Conservation (phyloP, 2,329 filamentous ascomycete genomes). For the Colletotrichum gigasporum region DNA sequence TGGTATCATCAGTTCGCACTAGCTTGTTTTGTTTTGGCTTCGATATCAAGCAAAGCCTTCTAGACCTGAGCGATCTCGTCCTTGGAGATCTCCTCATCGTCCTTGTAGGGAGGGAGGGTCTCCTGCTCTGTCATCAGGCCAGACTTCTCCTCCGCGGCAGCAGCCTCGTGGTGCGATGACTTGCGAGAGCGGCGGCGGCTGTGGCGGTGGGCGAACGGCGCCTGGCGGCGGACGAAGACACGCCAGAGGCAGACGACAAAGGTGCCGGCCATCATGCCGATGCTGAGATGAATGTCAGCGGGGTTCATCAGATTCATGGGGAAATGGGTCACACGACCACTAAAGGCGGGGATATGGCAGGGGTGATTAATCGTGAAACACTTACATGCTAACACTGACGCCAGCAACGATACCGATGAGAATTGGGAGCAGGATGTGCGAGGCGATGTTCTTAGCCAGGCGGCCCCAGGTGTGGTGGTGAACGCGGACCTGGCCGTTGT, state of each 20-base stretch:
- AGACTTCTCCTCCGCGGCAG: slow-evolving; percentile 58
- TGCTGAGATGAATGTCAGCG: slow-evolving; percentile 47
- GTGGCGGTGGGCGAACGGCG: slow-evolving; percentile 41
- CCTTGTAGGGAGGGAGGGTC: slow-evolving; percentile 40
- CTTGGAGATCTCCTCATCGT: slow-evolving; percentile 31
- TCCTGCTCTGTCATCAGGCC: slow-evolving; percentile 55
- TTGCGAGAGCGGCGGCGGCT: slow-evolving; percentile 46
- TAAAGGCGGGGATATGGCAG: not conserved
- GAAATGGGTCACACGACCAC: not conserved
- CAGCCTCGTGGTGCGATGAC: slow-evolving; percentile 47
- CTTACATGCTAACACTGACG: slow-evolving; percentile 71
- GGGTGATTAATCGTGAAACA: slow-evolving; percentile 35
- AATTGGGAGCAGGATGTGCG: slow-evolving; percentile 73
- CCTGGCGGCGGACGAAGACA: slow-evolving; percentile 55
- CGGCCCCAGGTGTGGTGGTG: slow-evolving; percentile 52
- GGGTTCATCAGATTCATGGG: not conserved
- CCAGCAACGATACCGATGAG: slow-evolving; percentile 75
- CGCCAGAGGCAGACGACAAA: slow-evolving; percentile 68
- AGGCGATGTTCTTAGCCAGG: slow-evolving; percentile 63
- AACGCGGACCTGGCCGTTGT: slow-evolving; percentile 37
- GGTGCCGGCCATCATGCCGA: slow-evolving; percentile 74
- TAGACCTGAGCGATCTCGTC: slow-evolving; percentile 18
- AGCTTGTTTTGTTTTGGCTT: not conserved
- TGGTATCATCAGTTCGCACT: slow-evolving; percentile 30
- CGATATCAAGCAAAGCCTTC: not conserved